Evolutionary conservation across 768 basidiomycete species (phyloP), one percentile per base, ranked within the genome.

Genomic region (Lentinula sp.): DNA sequence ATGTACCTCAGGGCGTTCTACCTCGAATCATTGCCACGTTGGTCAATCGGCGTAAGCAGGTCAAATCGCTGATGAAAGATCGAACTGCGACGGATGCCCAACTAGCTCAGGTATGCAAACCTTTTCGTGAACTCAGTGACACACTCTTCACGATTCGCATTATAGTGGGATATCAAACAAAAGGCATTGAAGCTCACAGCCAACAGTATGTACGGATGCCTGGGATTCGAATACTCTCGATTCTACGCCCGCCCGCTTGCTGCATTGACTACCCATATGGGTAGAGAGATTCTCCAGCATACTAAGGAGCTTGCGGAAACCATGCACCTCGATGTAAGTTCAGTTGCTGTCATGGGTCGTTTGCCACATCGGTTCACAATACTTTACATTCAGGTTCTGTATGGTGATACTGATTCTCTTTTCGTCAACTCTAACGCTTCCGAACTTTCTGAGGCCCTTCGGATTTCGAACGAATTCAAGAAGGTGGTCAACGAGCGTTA

Each of bases 151-250:
- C 7, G 51, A 8, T 48, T 7, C 36, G 18, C 46, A 13, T 32
- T 60, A 1, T 68, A 98, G 92, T 98, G 89, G 69, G 95, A 99
- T 68, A 97, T 98, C 76, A 95, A 94, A 70, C 97, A 99, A 67
- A 88, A 92, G 73, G 97, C 97, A 0, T 79, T 98, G 54, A 98
- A 98, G 76, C 85, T 98, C 37, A 99, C 97, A 4, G 97, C 97
- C 53, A 98, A 99, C 77, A 95, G 93, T 80, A 99, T 98, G 97
- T 99, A 99, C 73, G 97, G 97, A 16, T 99, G 97, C 79, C 87
- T 99, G 20, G 97, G 97, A 52, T 98, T 98, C 70, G 94, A 95
- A 69, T 91, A 94, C 66, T 98, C 97, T 9, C 80, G 97, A 54
- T 98, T 98, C 79, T 98, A 95, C 65, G 97, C 97, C 20, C 84